These are phyloP conservation scores for Gastrolobium villosum DNA, from an alignment of 306 rosid genomes.

Conservation along the genomic window DNA sequence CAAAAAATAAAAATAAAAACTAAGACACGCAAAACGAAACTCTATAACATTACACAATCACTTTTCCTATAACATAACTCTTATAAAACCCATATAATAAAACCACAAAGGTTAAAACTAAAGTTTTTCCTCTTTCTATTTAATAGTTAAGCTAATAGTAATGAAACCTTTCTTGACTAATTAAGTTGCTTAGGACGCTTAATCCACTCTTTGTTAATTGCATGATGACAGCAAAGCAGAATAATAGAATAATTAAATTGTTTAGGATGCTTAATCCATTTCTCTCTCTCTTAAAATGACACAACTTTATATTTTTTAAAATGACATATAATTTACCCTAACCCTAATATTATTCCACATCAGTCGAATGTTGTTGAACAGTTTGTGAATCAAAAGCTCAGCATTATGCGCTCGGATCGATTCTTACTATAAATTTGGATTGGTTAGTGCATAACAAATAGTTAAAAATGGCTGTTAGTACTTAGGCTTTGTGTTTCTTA, in stretches of 20 bases:
- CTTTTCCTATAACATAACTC: too few species aligned
- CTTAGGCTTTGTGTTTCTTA: slow-evolving; percentile 20
- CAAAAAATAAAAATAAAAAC: too few species aligned
- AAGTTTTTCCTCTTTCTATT: neutral
- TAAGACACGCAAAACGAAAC: too few species aligned
- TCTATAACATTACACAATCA: too few species aligned
- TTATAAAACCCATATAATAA: too few species aligned
- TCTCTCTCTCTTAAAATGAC: too few species aligned
- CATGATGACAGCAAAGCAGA: slow-evolving; percentile 51
- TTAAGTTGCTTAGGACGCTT: slow-evolving; percentile 53
- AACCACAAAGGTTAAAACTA: too few species aligned
- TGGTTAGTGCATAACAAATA: slow-evolving; percentile 36
- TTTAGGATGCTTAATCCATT: too few species aligned
- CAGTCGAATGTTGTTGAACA: slow-evolving; percentile 19
- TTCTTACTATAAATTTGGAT: slow-evolving; percentile 44
- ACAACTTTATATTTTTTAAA: too few species aligned
- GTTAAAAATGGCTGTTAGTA: neutral
- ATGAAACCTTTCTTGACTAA: slow-evolving; percentile 51
- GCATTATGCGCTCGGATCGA: slow-evolving; percentile 52
- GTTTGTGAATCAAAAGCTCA: slow-evolving; percentile 42
- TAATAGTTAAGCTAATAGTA: neutral
- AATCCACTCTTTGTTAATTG: slow-evolving; percentile 45
- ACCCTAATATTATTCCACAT: slow-evolving; percentile 56
- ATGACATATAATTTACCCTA: too few species aligned
- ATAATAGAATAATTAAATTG: too few species aligned